Evolutionary conservation across 2,329 filamentous ascomycete genomes (phyloP).

Genomic region (Rhynchosporium agropyri): DNA sequence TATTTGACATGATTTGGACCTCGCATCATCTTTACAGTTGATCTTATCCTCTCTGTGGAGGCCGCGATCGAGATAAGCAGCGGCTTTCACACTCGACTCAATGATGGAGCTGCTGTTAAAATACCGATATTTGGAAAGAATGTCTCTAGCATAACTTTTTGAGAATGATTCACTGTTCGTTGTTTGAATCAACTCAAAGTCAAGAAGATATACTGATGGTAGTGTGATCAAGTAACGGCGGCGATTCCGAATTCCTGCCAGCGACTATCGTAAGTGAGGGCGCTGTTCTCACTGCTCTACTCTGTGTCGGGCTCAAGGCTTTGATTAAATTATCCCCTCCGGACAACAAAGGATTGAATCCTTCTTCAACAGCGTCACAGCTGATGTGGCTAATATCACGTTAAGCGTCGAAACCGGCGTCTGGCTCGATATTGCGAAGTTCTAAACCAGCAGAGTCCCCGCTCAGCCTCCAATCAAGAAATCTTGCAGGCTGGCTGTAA

Average conservation of each 20-base stretch:
- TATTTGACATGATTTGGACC: conserved; percentile 44
- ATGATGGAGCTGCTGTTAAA: conserved; percentile 52
- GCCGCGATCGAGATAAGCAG: conserved; percentile 53
- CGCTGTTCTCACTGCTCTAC: conserved; percentile 49
- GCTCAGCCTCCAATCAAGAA: conserved; percentile 37
- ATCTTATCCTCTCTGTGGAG: conserved; percentile 54
- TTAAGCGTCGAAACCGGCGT: conserved; percentile 48
- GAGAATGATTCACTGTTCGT: conserved; percentile 38
- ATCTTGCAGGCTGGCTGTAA: conserved; percentile 50
- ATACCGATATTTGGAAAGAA: conserved; percentile 54
- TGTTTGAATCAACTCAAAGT: not conserved
- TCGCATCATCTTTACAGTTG: conserved; percentile 53
- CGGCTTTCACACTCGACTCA: conserved; percentile 58
- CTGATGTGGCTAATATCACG: not conserved
- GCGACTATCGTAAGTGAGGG: conserved; percentile 52
- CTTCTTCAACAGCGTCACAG: not conserved
- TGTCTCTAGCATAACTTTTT: conserved; percentile 53
- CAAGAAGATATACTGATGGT: not conserved
- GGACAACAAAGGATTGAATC: not conserved
- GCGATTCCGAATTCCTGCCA: conserved; percentile 58
- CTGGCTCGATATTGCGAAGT: conserved; percentile 56
- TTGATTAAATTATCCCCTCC: conserved; percentile 47
- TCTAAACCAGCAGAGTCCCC: conserved; percentile 54
- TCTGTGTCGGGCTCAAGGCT: conserved; percentile 52
- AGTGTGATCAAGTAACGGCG: conserved; percentile 49